Evolutionary conservation across 2,329 filamentous ascomycete genomes (phyloP).

Genomic region (Pseudopyricularia javanii): DNA sequence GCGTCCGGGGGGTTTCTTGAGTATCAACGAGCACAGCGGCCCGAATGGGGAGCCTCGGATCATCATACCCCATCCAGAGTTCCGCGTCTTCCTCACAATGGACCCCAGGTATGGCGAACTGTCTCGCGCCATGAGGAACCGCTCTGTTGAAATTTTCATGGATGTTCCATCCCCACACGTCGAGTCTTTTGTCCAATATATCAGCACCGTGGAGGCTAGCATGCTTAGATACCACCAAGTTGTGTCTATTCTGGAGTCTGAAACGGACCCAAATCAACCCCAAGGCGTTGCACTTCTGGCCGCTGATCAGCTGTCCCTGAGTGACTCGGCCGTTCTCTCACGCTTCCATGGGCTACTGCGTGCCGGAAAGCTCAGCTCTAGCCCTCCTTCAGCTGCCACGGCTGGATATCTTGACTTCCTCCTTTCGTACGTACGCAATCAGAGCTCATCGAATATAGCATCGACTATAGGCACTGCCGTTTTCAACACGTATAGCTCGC

Average conservation of each 20-base stretch:
- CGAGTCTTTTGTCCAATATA: slow-evolving; percentile 21
- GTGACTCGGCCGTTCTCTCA: slow-evolving; percentile 27
- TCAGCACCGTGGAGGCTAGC: slow-evolving; percentile 35
- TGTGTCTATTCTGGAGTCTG: slow-evolving; percentile 14
- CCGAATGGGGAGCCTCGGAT: slow-evolving; percentile 69
- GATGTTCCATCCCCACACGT: slow-evolving; percentile 26
- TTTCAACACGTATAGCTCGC: slow-evolving; percentile 1
- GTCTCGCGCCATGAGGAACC: slow-evolving; percentile 91
- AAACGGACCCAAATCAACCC: slow-evolving; percentile 9
- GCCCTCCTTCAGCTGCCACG: not conserved
- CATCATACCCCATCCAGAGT: slow-evolving; percentile 71
- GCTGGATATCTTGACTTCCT: slow-evolving; percentile 9
- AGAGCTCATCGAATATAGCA: not conserved
- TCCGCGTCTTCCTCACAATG: slow-evolving; percentile 87
- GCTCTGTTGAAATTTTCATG: slow-evolving; percentile 81
- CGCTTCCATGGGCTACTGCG: slow-evolving; percentile 9
- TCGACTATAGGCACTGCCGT: slow-evolving; percentile 1
- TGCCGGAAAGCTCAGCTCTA: not conserved
- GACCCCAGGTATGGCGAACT: slow-evolving; percentile 87
- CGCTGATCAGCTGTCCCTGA: slow-evolving; percentile 33
- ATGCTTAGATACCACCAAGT: slow-evolving; percentile 33
- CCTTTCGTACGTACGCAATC: slow-evolving; percentile 9
- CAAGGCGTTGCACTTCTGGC: slow-evolving; percentile 23
- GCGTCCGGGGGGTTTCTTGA: slow-evolving; percentile 65
- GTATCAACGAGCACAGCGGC: slow-evolving; percentile 86